Conservation (phyloP, 2,329 filamentous ascomycete species). For the Tolypocladium capitatum region DNA sequence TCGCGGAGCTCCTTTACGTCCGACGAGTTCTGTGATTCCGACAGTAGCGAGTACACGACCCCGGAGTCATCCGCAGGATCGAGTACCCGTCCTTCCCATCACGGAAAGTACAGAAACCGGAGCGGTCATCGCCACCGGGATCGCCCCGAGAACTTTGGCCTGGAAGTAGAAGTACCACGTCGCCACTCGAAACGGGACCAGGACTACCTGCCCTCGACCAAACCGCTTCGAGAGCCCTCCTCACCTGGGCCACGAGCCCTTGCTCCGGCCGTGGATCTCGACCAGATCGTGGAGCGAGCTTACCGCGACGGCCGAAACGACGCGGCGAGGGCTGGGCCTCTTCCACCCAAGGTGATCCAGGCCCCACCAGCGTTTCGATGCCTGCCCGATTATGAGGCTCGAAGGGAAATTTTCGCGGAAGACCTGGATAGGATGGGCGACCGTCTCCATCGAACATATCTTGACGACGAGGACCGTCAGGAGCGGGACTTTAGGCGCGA, state of each 20-base stretch:
- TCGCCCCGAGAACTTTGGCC: conserved; percentile 7
- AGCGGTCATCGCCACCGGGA: conserved; percentile 4
- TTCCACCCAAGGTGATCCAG: background rate
- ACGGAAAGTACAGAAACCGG: conserved; percentile 3
- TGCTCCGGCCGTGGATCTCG: background rate
- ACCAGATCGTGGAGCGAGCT: background rate
- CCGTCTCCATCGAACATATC: background rate
- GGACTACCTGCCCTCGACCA: background rate
- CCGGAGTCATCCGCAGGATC: conserved; percentile 8
- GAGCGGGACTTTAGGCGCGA: background rate
- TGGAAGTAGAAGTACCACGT: background rate
- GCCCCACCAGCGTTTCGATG: background rate
- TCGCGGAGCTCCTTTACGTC: conserved; percentile 8
- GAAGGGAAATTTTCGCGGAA: background rate
- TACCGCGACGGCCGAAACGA: background rate
- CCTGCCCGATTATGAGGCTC: background rate
- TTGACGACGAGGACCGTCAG: background rate
- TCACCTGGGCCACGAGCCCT: background rate
- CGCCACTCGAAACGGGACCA: background rate
- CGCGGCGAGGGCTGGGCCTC: background rate
- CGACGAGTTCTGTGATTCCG: conserved; percentile 1
- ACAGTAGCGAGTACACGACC: conserved; percentile 6
- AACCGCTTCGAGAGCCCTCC: background rate
- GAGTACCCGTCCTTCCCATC: conserved; percentile 3
- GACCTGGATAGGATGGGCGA: background rate